phyloP scores from a whole-genome alignment of 2,329 filamentous ascomycete species.

The Furcasterigmium sp. region DNA sequence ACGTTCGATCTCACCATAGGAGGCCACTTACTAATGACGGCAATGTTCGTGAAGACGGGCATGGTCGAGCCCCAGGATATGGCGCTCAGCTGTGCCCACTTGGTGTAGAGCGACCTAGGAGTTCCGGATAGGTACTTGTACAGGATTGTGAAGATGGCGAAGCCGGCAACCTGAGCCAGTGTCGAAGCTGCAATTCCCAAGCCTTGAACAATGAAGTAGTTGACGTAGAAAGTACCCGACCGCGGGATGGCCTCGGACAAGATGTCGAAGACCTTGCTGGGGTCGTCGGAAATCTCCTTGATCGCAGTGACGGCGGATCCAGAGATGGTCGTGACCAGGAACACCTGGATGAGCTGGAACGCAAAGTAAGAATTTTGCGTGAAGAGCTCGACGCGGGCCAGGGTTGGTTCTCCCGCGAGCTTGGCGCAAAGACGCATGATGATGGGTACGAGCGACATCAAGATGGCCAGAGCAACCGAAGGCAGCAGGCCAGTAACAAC shows the following conservation, averaged over 20 bases:
- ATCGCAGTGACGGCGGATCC: constrained; percentile 73
- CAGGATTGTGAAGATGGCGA: constrained; percentile 62
- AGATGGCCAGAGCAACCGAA: constrained; percentile 68
- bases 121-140: constrained; percentile 70
- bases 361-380: constrained; percentile 89
- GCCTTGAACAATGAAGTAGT: constrained; percentile 72
- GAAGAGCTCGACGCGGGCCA: constrained; percentile 76
- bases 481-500: constrained; percentile 83
- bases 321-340: constrained; percentile 77
- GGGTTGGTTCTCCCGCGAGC: constrained; percentile 72
- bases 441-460: constrained; percentile 82
- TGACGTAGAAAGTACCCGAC: constrained; percentile 90
- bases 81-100: constrained; percentile 63
- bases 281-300: constrained; percentile 56
- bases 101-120: constrained; percentile 70
- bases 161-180: constrained; percentile 61
- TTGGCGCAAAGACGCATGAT: constrained; percentile 75
- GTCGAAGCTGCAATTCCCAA: constrained; percentile 69
- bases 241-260: constrained; percentile 72
- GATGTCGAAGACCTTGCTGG: constrained; percentile 54
- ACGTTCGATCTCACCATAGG: background rate
- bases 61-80: constrained; percentile 75
- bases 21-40: constrained; percentile 54
- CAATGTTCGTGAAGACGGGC: constrained; percentile 69
- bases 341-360: constrained; percentile 88